Conservation (phyloP, 805 yeast genomes). For the Saturnispora diversa region DNA sequence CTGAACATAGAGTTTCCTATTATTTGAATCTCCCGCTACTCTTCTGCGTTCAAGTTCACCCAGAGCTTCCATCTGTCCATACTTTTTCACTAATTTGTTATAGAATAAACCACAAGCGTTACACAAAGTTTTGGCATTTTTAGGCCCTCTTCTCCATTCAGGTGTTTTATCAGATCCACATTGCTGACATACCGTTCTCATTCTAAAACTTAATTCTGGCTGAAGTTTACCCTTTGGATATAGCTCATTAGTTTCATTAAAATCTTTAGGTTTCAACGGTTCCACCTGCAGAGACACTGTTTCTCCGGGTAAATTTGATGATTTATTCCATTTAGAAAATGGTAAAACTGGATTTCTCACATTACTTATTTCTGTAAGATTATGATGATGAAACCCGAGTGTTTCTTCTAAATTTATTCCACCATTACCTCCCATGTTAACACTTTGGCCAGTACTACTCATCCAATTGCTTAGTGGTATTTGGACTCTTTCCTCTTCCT, state of each 20-base stretch:
- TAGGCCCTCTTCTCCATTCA: constrained; percentile 91
- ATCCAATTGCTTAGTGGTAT: constrained; percentile 10
- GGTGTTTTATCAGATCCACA: constrained; percentile 75
- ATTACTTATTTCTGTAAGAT: background rate
- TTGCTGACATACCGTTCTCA: constrained; percentile 44
- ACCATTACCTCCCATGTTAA: too few species aligned
- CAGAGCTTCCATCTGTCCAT: constrained; percentile 37
- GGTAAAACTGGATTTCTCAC: constrained; percentile 4
- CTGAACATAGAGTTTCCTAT: constrained; percentile 20
- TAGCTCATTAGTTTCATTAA: constrained; percentile 11
- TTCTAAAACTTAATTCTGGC: constrained; percentile 29
- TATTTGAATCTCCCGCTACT: constrained; percentile 24
- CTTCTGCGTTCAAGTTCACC: constrained; percentile 27
- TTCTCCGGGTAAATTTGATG: constrained; percentile 20
- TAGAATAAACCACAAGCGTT: constrained; percentile 87
- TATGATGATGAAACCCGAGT: too few species aligned
- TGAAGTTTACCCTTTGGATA: constrained; percentile 30
- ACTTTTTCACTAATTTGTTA: constrained; percentile 48
- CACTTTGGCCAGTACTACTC: too few species aligned
- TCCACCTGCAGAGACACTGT: constrained; percentile 25
- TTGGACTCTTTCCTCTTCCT: constrained; percentile 4
- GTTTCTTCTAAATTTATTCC: too few species aligned
- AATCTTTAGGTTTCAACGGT: constrained; percentile 24
- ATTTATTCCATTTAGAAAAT: constrained; percentile 3
- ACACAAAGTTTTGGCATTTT: constrained; percentile 73